phyloP scores from a whole-genome alignment of 2,329 filamentous ascomycete genomes.

The Colletotrichum limetticola region DNA sequence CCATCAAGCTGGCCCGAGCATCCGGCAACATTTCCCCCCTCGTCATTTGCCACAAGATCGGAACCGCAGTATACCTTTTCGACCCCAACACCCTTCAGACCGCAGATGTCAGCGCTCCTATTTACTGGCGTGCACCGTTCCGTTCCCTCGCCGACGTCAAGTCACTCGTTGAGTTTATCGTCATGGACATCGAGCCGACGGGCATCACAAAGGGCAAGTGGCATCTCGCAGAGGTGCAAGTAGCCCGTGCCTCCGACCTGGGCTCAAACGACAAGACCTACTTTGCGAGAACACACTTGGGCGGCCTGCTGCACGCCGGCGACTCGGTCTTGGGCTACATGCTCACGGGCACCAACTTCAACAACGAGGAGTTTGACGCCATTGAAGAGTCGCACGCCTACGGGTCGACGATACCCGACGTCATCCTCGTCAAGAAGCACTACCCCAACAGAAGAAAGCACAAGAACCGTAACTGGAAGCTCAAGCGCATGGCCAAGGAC shows the following conservation, averaged over 20 bases:
- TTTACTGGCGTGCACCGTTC: slow-evolving; percentile 95
- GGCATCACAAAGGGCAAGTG: slow-evolving; percentile 83
- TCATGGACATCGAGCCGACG: slow-evolving; percentile 91
- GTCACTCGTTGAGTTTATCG: slow-evolving; percentile 89
- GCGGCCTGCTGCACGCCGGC: slow-evolving; percentile 84
- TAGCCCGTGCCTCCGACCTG: slow-evolving; percentile 87
- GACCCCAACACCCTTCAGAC: slow-evolving; percentile 93
- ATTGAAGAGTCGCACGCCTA: slow-evolving; percentile 83
- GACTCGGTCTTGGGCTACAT: slow-evolving; percentile 95
- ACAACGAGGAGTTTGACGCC: slow-evolving; percentile 86
- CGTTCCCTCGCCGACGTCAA: slow-evolving; percentile 83
- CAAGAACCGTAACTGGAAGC: slow-evolving; percentile 87
- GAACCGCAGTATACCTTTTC: slow-evolving; percentile 88
- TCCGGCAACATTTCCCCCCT: slow-evolving; percentile 90
- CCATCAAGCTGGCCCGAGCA: slow-evolving; percentile 87
- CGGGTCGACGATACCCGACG: slow-evolving; percentile 84
- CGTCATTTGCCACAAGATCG: slow-evolving; percentile 82
- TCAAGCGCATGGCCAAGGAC: slow-evolving; percentile 92
- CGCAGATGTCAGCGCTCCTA: slow-evolving; percentile 81
- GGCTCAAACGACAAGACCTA: slow-evolving; percentile 89
- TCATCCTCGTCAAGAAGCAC: slow-evolving; percentile 96
- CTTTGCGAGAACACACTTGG: slow-evolving; percentile 90
- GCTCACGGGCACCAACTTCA: slow-evolving; percentile 89
- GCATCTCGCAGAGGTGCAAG: slow-evolving; percentile 86
- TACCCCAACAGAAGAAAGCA: slow-evolving; percentile 88